A percentile compares a stretch with the other conserved stretches of the same genome.
phyloP scores from a whole-genome alignment of 2,329 filamentous ascomycete genomes.

The Xylaria sp. region DNA sequence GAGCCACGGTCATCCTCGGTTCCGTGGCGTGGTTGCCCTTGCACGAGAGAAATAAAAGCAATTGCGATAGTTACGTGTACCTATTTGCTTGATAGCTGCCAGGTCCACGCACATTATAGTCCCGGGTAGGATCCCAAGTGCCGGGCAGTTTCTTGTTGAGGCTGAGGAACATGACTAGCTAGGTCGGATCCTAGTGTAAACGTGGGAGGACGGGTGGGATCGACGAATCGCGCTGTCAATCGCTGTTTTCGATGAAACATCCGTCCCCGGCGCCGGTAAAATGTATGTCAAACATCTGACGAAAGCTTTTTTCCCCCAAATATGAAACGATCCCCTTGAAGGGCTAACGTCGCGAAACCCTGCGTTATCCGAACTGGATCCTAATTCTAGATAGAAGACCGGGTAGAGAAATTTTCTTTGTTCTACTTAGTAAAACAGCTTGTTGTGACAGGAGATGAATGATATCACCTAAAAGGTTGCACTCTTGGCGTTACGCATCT shows the following conservation, averaged over 20 bases:
- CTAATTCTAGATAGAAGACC: not conserved
- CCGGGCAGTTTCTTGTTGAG: conserved; percentile 1
- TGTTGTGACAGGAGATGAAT: not conserved
- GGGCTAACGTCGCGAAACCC: conserved; percentile 1
- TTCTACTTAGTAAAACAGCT: conserved; percentile 7
- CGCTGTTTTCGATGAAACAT: conserved; percentile 4
- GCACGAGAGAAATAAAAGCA: conserved; percentile 3
- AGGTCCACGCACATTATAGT: not conserved
- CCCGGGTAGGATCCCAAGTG: conserved; percentile 12
- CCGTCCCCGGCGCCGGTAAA: not conserved
- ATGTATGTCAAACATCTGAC: not conserved
- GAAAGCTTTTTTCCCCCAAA: not conserved
- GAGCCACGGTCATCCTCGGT: conserved; percentile 10
- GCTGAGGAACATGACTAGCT: not conserved
- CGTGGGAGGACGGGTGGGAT: not conserved
- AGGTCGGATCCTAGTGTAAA: not conserved
- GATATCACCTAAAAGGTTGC: not conserved
- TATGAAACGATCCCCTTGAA: conserved; percentile 7
- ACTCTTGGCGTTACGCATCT: not conserved
- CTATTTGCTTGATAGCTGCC: not conserved
- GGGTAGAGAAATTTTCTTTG: not conserved
- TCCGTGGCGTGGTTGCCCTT: not conserved
- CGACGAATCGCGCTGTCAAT: not conserved
- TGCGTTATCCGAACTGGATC: not conserved
- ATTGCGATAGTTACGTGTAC: not conserved